Conservation (phyloP, 2,329 filamentous ascomycete species). For the Fusarium domesticum region DNA sequence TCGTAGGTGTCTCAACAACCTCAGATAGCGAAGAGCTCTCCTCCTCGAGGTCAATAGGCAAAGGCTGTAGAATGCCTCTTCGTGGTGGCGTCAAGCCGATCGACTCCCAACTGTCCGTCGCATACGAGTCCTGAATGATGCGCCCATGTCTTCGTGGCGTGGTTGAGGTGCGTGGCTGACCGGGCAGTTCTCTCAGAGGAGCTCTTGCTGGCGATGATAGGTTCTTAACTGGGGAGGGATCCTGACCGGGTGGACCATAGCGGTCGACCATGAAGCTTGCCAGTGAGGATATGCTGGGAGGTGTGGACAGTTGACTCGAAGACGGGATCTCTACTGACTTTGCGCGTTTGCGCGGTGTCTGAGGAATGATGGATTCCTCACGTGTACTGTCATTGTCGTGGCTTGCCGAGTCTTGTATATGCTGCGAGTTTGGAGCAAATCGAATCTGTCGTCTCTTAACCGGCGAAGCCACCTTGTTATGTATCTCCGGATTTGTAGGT, state of each 20-base stretch:
- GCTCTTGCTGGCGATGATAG: constrained; percentile 27
- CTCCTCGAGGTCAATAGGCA: background rate
- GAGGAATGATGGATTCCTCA: constrained; percentile 38
- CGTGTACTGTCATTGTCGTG: no score
- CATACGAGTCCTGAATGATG: constrained; percentile 48
- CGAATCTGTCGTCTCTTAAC: constrained; percentile 16
- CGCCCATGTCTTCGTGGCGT: constrained; percentile 26
- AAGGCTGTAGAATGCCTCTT: background rate
- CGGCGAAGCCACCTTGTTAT: constrained; percentile 7
- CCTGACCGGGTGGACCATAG: constrained; percentile 35
- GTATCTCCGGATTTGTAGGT: constrained; percentile 23
- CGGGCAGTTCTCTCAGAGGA: constrained; percentile 22
- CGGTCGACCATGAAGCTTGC: constrained; percentile 40
- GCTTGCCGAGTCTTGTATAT: constrained; percentile 4
- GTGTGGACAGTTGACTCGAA: constrained; percentile 38
- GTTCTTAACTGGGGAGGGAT: constrained; percentile 40
- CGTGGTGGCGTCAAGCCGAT: constrained; percentile 21
- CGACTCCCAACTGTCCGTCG: constrained; percentile 35
- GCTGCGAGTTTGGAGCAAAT: constrained; percentile 18
- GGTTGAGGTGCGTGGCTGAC: constrained; percentile 18
- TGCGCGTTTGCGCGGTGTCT: constrained; percentile 39
- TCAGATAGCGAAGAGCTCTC: constrained; percentile 23
- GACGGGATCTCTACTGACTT: constrained; percentile 43
- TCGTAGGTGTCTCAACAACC: constrained; percentile 26
- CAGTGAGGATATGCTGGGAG: constrained; percentile 40